Evolutionary conservation across 2,329 filamentous ascomycete species (phyloP).

Genomic region (Leptographium wingfieldii): DNA sequence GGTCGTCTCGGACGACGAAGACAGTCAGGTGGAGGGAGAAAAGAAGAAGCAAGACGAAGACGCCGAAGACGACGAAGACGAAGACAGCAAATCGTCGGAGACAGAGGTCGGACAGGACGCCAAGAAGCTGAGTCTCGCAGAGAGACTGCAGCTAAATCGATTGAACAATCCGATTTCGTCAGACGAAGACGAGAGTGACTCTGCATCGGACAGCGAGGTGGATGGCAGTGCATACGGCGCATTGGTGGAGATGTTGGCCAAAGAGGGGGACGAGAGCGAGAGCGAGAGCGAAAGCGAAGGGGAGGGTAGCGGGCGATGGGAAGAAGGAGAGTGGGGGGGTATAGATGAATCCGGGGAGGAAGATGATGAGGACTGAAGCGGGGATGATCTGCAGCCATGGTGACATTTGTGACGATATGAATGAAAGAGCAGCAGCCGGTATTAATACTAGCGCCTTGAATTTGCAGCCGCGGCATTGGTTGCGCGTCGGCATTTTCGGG

Average conservation of each 20-base stretch:
- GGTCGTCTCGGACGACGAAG: background rate
- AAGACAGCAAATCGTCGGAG: background rate
- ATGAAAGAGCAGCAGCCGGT: background rate
- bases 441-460: background rate
- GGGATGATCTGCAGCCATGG: background rate
- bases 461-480: background rate
- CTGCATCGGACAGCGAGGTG: background rate
- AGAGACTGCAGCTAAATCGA: slow-evolving; percentile 4
- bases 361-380: background rate
- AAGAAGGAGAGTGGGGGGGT: background rate
- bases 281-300: background rate
- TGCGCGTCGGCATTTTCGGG: background rate
- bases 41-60: background rate
- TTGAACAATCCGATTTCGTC: background rate
- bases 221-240: background rate
- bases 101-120: background rate
- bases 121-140: slow-evolving; percentile 5
- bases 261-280: background rate
- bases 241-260: background rate
- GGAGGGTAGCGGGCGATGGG: background rate
- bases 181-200: background rate
- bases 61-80: background rate
- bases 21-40: background rate
- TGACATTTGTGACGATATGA: background rate
- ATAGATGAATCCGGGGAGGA: background rate